Evolutionary conservation across 495 filamentous ascomycete genomes (phyloP).

Genomic region (Penicillium desertorum): DNA sequence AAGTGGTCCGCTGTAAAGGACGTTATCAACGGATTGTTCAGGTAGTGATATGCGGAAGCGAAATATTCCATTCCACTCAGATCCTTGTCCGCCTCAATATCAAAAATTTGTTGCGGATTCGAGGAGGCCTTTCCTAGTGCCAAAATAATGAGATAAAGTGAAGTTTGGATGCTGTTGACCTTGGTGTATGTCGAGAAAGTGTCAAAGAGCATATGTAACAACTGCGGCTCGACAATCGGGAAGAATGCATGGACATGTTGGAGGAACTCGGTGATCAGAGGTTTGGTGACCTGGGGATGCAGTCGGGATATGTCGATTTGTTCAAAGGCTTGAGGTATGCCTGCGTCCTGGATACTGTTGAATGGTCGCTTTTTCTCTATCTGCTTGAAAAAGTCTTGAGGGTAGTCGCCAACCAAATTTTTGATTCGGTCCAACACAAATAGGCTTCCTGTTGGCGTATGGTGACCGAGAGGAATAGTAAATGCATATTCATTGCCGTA

Average conservation of each 20-base stretch:
- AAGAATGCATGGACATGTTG: conserved; percentile 19
- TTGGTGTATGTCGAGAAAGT: conserved; percentile 14
- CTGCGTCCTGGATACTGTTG: not conserved
- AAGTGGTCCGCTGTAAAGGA: conserved; percentile 9
- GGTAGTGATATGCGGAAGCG: conserved; percentile 16
- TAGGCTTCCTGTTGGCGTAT: conserved; percentile 20
- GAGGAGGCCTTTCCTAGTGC: conserved; percentile 20
- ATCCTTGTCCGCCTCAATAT: conserved; percentile 13
- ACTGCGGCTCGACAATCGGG: conserved; percentile 14
- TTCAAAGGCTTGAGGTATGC: not conserved
- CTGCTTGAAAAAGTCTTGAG: conserved; percentile 21
- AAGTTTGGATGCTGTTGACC: conserved; percentile 7
- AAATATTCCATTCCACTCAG: conserved; percentile 21
- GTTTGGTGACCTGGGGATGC: not conserved
- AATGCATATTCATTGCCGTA: conserved; percentile 11
- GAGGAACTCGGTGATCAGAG: conserved; percentile 12
- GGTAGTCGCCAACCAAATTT: conserved; percentile 22
- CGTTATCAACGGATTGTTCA: conserved; percentile 3
- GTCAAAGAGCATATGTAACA: conserved; percentile 12
- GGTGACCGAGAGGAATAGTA: conserved; percentile 17
- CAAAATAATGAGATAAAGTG: conserved; percentile 18
- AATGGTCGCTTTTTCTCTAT: conserved; percentile 19
- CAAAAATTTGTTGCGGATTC: conserved; percentile 5
- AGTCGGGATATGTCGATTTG: conserved; percentile 1
- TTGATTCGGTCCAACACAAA: conserved; percentile 19